A percentile compares a stretch with the other conserved stretches of the same genome.
phyloP scores from a whole-genome alignment of 139 green algal species.

The Chlorella sp. region DNA sequence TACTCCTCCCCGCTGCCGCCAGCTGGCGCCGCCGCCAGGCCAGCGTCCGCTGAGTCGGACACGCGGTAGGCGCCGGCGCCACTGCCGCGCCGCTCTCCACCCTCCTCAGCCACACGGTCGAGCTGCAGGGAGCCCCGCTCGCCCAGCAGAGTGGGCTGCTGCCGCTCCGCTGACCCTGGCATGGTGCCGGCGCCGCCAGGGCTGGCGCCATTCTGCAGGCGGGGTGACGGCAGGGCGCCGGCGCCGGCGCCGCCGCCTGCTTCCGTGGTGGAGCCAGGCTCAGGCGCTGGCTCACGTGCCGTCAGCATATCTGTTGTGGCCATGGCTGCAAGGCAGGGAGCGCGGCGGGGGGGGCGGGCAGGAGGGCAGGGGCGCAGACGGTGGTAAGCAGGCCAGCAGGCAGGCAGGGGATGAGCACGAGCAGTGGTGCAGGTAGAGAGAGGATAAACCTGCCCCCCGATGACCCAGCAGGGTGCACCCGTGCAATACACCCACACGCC shows the following conservation, averaged over 20 bases:
- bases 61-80: not conserved
- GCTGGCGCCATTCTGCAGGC: not conserved
- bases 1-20: slow-evolving; percentile 5
- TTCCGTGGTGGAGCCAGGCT: not conserved
- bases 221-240: not conserved
- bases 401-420: not conserved
- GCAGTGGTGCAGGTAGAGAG: too few species aligned
- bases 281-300: not conserved
- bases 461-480: too few species aligned
- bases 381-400: not conserved
- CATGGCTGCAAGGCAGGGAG: slow-evolving; percentile 3
- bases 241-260: not conserved
- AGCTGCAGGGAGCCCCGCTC: not conserved
- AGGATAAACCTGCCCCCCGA: too few species aligned
- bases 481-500: too few species aligned
- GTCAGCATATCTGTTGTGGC: not conserved
- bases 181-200: not conserved
- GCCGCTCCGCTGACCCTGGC: not conserved
- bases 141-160: not conserved
- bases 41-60: slow-evolving; percentile 5
- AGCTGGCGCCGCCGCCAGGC: not conserved
- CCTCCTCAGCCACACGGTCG: not conserved
- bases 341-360: too few species aligned
- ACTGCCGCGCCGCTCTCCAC: not conserved
- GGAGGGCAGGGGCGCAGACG: not conserved